Percentiles rank a stretch among this genome's conserved stretches.
Conservation (phyloP, 805 yeast genomes). For the Schizosaccharomyces octosporus region DNA sequence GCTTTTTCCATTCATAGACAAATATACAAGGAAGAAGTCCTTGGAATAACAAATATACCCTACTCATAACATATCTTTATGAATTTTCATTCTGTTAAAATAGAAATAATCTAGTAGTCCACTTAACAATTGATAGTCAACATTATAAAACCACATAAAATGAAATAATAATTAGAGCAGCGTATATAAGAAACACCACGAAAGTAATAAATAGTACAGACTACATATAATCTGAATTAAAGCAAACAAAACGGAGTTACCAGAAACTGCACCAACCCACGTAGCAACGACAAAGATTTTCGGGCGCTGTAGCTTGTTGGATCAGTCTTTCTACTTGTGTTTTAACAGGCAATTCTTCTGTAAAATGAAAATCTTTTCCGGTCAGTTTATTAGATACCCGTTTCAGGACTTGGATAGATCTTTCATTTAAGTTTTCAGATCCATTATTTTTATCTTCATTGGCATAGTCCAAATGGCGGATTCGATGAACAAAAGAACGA, state of each 20-base stretch:
- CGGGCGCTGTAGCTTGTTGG: slow-evolving; percentile 89
- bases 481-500: neutral
- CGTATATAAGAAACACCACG: neutral
- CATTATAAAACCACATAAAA: neutral
- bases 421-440: slow-evolving; percentile 51
- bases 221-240: neutral
- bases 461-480: slow-evolving; percentile 23
- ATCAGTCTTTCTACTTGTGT: slow-evolving; percentile 82
- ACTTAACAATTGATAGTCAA: too few relatives aligned
- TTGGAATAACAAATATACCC: too few relatives aligned
- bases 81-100: too few relatives aligned
- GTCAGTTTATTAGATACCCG: slow-evolving; percentile 80
- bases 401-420: slow-evolving; percentile 72
- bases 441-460: slow-evolving; percentile 35
- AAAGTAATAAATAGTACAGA: neutral
- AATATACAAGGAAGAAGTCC: too few relatives aligned
- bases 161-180: neutral
- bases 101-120: too few relatives aligned
- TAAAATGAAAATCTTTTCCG: slow-evolving; percentile 71
- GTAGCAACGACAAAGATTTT: slow-evolving; percentile 85
- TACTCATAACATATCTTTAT: too few relatives aligned
- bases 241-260: slow-evolving; percentile 19
- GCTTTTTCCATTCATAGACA: too few relatives aligned
- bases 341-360: slow-evolving; percentile 48
- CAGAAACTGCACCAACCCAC: slow-evolving; percentile 99